Evolutionary conservation across 306 rosid genomes (phyloP), one percentile per base, ranked within the genome.

Genomic region (Sindora glabra): DNA sequence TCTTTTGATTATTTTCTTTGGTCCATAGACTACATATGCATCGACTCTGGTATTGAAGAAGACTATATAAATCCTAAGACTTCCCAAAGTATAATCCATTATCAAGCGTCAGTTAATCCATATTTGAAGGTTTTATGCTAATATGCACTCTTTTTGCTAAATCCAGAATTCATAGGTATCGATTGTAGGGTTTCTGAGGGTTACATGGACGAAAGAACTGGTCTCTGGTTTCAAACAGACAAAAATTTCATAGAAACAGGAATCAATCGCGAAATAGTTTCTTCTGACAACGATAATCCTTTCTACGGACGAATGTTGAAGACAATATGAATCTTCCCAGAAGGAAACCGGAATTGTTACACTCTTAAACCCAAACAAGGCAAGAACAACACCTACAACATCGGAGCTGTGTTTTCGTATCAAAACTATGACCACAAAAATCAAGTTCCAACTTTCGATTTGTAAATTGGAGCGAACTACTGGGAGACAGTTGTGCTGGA

Each of bases 321-420:
- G 42, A 63, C 25, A 8, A 14, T 75, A 5, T 66, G 85, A 66
- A 72, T 71, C 17, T 80, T 80, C 21, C 77, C 79, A 8, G 10
- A 48, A 2, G 77, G 77, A 30, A 36, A 2, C 11, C 68, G 58
- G 53, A 80, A 68, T 45, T 80, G 85, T 66, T 80, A 68, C 62
- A 59, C 42, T 49, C 40, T 76, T 5, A 69, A 39, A 3, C 73
- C 77, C 0, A 68, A 57, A 3, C 37, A 37, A 5, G 78, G 66
- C 1, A 61, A 25, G 44, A 46, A 73, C 42, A 48, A 6, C 48
- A 68, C 46, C 1, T 76, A 76, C 34, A 27, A 75, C 53, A 69
- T 80, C 39, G 29, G 79, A 60, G 74, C 82, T 25, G 14, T 37
- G 1, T 80, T 76, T 27, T 12, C 60, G 0, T 72, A 80, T 8